Evolutionary conservation across 495 filamentous ascomycete species (phyloP).

Genomic region (Margaritispora aquatica): DNA sequence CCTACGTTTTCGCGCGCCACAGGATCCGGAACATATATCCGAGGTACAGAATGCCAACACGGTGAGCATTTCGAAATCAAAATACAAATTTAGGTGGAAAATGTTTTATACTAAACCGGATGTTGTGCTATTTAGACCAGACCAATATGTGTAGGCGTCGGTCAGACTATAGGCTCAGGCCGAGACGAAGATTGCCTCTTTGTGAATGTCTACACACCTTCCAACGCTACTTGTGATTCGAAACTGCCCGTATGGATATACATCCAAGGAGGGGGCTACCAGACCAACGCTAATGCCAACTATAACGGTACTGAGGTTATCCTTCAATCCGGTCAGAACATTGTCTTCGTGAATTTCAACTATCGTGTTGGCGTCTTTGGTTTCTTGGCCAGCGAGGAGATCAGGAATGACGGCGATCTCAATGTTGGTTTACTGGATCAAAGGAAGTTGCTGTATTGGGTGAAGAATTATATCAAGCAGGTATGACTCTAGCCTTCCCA

Average conservation of each 20-base stretch:
- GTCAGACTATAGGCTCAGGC: too few relatives aligned
- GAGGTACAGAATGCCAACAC: constrained; percentile 9
- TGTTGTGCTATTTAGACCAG: too few relatives aligned
- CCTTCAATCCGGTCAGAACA: constrained; percentile 46
- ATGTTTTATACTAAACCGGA: too few relatives aligned
- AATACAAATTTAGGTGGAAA: too few relatives aligned
- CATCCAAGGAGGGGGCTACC: constrained; percentile 73
- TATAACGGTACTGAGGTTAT: constrained; percentile 60
- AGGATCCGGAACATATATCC: not conserved
- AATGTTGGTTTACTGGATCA: constrained; percentile 66
- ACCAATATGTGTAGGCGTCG: too few relatives aligned
- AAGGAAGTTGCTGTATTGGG: constrained; percentile 33
- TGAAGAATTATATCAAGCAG: not conserved
- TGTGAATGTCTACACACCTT: constrained; percentile 65
- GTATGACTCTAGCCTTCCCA: too few relatives aligned
- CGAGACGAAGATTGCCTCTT: constrained; percentile 82
- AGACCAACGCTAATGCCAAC: constrained; percentile 54
- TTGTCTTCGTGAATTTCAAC: constrained; percentile 72
- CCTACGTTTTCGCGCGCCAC: not conserved
- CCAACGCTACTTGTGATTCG: constrained; percentile 29
- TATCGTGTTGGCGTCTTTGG: constrained; percentile 69
- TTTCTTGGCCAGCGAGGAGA: constrained; percentile 58
- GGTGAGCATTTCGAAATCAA: too few relatives aligned
- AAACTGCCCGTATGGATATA: constrained; percentile 63
- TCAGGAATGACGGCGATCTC: constrained; percentile 45